Conservation (phyloP, 345 rosid genomes). For the Moricandia arvensis region DNA sequence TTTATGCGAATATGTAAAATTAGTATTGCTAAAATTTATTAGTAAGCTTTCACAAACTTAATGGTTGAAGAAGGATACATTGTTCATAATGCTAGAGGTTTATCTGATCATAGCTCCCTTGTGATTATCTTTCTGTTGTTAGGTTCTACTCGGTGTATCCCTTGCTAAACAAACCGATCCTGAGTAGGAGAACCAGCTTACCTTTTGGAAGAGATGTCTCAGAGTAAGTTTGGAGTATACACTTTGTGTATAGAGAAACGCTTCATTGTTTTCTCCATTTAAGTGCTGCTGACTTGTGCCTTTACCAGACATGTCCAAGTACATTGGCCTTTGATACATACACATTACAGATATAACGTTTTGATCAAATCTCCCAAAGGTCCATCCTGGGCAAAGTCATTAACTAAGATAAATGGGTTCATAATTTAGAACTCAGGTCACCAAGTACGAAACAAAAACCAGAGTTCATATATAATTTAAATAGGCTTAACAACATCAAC, state of each 20-base stretch:
- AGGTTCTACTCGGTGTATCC: conserved; percentile 94
- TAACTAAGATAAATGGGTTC: background rate
- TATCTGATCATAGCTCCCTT: background rate
- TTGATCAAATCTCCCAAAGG: background rate
- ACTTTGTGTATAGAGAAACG: no score
- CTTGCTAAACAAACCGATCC: conserved; percentile 76
- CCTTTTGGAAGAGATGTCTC: conserved; percentile 66
- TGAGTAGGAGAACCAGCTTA: conserved; percentile 52
- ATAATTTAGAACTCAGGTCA: background rate
- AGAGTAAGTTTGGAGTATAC: no score
- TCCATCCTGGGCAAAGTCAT: background rate
- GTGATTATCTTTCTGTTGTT: conserved; percentile 20
- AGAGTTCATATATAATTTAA: background rate
- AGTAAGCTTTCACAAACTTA: no score
- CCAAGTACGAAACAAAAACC: background rate
- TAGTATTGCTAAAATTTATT: background rate
- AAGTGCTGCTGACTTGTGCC: background rate
- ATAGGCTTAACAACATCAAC: conserved; percentile 23
- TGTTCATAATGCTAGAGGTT: no score
- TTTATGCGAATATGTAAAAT: background rate
- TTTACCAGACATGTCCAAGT: background rate
- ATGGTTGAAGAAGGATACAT: no score
- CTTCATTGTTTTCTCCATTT: no score
- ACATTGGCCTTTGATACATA: background rate
- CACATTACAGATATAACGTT: background rate